phyloP scores from a whole-genome alignment of 768 basidiomycete species.

The Podaxis sp. region DNA sequence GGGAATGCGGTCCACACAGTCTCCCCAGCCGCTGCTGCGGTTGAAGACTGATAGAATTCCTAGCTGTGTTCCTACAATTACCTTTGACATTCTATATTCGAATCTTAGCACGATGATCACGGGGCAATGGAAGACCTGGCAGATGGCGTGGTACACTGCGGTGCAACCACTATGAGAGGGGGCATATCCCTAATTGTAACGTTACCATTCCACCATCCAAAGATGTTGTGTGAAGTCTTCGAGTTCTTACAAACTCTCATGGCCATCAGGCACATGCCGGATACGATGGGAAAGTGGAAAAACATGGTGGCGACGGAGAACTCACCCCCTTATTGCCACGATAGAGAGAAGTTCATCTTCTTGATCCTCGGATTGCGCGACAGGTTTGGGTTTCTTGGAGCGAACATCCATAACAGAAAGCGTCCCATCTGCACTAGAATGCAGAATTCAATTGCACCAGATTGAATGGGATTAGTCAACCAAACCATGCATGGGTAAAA shows the following conservation, averaged over 20 bases:
- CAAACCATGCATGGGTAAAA: background rate
- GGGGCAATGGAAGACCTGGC: background rate
- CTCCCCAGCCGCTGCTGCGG: constrained; percentile 82
- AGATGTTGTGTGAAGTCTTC: background rate
- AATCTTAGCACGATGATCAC: constrained; percentile 13
- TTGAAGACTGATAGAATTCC: constrained; percentile 92
- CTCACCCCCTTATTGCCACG: constrained; percentile 78
- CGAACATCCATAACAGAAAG: constrained; percentile 91
- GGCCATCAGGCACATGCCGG: background rate
- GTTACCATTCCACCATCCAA: background rate
- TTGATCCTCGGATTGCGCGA: constrained; percentile 91
- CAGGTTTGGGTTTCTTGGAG: constrained; percentile 71
- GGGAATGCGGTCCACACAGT: constrained; percentile 88
- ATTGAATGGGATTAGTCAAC: constrained; percentile 7
- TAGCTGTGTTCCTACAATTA: constrained; percentile 85
- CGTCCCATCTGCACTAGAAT: constrained; percentile 82
- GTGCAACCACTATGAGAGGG: background rate
- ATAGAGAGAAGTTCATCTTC: constrained; percentile 92
- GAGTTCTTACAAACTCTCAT: background rate
- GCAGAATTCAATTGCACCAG: constrained; percentile 10
- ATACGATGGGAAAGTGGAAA: background rate
- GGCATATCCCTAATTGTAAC: background rate
- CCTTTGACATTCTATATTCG: constrained; percentile 61
- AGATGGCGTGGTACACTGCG: background rate
- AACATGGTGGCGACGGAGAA: constrained; percentile 17